A percentile compares a stretch with the other conserved stretches of the same genome.
Conservation (phyloP, 2,329 filamentous ascomycete genomes). For the Ophiocordyceps camponoti-saundersi region DNA sequence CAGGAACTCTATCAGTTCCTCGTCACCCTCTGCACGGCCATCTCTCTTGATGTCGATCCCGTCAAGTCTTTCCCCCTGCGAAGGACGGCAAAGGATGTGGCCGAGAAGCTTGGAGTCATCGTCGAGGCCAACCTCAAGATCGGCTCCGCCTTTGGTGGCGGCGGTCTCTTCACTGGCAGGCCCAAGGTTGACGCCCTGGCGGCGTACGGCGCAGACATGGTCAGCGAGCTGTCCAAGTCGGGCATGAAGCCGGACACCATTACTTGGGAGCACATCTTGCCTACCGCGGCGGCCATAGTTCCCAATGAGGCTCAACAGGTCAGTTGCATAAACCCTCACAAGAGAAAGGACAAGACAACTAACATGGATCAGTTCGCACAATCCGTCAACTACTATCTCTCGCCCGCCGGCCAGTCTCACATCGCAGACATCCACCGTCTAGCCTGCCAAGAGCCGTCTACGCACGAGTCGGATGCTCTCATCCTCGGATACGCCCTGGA, state of each 20-base stretch:
- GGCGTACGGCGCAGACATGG: constrained; percentile 46
- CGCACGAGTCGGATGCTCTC: constrained; percentile 40
- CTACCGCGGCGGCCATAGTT: constrained; percentile 48
- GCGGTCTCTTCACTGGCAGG: constrained; percentile 32
- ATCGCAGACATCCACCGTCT: constrained; percentile 43
- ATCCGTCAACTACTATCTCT: constrained; percentile 56
- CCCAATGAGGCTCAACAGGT: constrained; percentile 55
- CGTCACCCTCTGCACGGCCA: constrained; percentile 44
- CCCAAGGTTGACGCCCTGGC: constrained; percentile 37
- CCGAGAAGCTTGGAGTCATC: constrained; percentile 39
- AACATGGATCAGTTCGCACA: constrained; percentile 40
- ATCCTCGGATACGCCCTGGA: constrained; percentile 57
- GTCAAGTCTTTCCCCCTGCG: constrained; percentile 48
- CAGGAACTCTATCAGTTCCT: constrained; percentile 45
- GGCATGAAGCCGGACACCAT: constrained; percentile 49
- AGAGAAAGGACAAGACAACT: background rate
- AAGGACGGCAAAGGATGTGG: constrained; percentile 39
- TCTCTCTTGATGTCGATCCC: constrained; percentile 51
- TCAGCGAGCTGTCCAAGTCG: constrained; percentile 45
- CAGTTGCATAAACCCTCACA: constrained; percentile 9
- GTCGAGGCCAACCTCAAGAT: constrained; percentile 51
- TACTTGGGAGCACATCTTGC: constrained; percentile 53
- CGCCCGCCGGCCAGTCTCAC: constrained; percentile 34
- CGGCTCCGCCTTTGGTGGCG: constrained; percentile 19
- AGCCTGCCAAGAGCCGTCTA: constrained; percentile 31